phyloP scores from a whole-genome alignment of 1,139 yeast genomes.

The Geotrichum siamense region DNA sequence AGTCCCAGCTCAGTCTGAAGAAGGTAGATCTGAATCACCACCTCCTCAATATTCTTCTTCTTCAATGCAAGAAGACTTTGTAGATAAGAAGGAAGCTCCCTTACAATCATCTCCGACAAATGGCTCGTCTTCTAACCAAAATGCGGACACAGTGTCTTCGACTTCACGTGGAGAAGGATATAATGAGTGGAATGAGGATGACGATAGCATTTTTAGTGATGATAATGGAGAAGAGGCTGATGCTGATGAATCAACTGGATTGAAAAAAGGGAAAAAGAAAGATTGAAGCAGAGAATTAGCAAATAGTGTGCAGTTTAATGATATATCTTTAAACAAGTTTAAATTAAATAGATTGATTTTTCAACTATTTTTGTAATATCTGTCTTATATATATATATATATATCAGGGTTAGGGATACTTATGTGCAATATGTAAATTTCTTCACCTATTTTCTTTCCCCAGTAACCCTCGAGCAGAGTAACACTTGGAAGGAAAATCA shows the following conservation, averaged over 20 bases:
- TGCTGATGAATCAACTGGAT: constrained; percentile 17
- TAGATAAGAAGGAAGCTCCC: not conserved
- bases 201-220: constrained; percentile 19
- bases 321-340: too few species aligned
- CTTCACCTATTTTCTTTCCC: too few species aligned
- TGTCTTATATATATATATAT: not conserved
- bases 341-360: too few species aligned
- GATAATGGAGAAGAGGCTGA: constrained; percentile 20
- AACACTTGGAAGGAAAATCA: too few species aligned
- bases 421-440: too few species aligned
- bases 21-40: constrained; percentile 11
- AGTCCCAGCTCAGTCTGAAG: not conserved
- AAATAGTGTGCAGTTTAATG: too few species aligned
- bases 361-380: not conserved
- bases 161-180: constrained; percentile 24
- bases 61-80: not conserved
- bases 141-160: constrained; percentile 22
- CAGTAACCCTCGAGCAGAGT: too few species aligned
- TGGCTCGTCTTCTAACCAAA: constrained; percentile 2
- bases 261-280: constrained; percentile 15
- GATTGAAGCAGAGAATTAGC: too few species aligned
- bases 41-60: constrained; percentile 18
- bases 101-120: not conserved
- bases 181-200: constrained; percentile 24
- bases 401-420: not conserved